Conservation (phyloP, 306 rosid genomes). For the Cyamopsis tetragonoloba region DNA sequence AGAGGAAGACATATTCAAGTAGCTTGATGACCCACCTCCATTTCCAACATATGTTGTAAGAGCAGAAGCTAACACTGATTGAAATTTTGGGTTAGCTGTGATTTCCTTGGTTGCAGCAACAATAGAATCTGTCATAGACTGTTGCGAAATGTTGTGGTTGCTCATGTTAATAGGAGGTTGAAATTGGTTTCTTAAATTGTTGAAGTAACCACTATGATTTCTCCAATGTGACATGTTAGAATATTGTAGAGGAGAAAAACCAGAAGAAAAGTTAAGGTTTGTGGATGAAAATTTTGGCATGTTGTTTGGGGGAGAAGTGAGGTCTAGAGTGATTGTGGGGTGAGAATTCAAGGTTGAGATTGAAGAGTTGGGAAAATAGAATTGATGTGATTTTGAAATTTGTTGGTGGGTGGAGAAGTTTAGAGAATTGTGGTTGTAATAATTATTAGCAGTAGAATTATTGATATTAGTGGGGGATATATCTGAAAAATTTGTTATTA, state of each 20-base stretch:
- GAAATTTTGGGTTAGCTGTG: constrained; percentile 31
- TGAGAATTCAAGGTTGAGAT: constrained; percentile 49
- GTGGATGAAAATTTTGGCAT: constrained; percentile 29
- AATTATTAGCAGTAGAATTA: neutral
- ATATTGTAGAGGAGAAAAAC: constrained; percentile 29
- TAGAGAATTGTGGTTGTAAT: constrained; percentile 15
- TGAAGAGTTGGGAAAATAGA: constrained; percentile 42
- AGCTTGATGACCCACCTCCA: constrained; percentile 25
- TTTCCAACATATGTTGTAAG: constrained; percentile 20
- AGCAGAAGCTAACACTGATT: constrained; percentile 29
- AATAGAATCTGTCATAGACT: constrained; percentile 13
- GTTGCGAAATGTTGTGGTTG: constrained; percentile 9
- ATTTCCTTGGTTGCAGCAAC: constrained; percentile 33
- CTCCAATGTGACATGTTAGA: constrained; percentile 25
- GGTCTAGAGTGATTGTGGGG: constrained; percentile 63
- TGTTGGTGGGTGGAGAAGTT: constrained; percentile 32
- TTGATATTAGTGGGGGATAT: constrained; percentile 21
- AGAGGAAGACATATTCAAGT: constrained; percentile 27
- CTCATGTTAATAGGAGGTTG: constrained; percentile 27
- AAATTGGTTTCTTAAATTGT: constrained; percentile 28
- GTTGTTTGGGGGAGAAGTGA: constrained; percentile 27
- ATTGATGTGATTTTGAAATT: constrained; percentile 25
- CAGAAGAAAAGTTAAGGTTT: constrained; percentile 36
- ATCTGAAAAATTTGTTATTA: constrained; percentile 17
- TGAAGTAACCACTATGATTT: constrained; percentile 14